phyloP scores from a whole-genome alignment of 768 basidiomycete genomes.

The Boletus rex-veris region DNA sequence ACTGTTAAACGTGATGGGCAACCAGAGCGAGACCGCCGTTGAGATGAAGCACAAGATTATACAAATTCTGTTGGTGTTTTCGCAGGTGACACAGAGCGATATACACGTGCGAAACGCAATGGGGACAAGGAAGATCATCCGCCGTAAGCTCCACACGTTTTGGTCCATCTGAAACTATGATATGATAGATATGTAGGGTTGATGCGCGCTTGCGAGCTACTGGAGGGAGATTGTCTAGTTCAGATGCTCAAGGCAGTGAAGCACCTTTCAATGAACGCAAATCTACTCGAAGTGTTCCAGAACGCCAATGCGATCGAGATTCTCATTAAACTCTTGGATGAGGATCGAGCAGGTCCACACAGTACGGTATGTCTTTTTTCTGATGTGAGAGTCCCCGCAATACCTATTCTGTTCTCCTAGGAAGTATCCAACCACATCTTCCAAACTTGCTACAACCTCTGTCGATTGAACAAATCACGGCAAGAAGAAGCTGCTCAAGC shows the following conservation, averaged over 20 bases:
- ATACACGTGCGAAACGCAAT: constrained; percentile 90
- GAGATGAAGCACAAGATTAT: constrained; percentile 89
- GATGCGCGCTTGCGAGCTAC: constrained; percentile 78
- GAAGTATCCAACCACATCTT: constrained; percentile 98
- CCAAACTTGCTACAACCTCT: constrained; percentile 96
- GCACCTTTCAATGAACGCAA: constrained; percentile 91
- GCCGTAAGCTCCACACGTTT: constrained; percentile 55
- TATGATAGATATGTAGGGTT: constrained; percentile 53
- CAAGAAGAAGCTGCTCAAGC: constrained; percentile 98
- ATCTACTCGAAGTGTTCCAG: constrained; percentile 87
- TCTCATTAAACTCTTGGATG: constrained; percentile 79
- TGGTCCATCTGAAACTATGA: constrained; percentile 4
- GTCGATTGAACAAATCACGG: constrained; percentile 87
- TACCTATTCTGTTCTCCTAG: constrained; percentile 38
- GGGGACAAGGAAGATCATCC: constrained; percentile 83
- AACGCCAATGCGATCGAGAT: constrained; percentile 95
- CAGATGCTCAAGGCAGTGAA: constrained; percentile 93
- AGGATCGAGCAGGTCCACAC: constrained; percentile 73
- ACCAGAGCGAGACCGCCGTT: constrained; percentile 56
- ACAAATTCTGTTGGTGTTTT: constrained; percentile 85
- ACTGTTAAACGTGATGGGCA: constrained; percentile 81
- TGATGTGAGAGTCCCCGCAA: neutral
- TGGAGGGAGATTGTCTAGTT: constrained; percentile 86
- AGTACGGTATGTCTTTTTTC: constrained; percentile 58
- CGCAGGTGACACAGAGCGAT: constrained; percentile 95